Evolutionary conservation across 1,139 yeast genomes (phyloP).

Genomic region (Magnusiomyces suaveolens): DNA sequence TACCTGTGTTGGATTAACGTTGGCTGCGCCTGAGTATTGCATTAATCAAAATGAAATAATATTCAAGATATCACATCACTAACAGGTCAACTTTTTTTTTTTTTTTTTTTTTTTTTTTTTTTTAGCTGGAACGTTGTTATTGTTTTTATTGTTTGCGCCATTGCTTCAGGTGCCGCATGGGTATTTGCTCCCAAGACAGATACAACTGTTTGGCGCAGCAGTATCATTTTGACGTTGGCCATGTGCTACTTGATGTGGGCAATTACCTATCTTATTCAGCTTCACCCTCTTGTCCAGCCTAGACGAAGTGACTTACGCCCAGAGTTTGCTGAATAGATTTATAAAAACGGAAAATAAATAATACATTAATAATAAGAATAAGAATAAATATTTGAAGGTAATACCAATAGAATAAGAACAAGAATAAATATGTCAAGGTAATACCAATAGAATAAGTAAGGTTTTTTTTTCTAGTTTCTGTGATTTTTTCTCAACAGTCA

Average conservation of each 20-base stretch:
- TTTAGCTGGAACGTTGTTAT: constrained; percentile 61
- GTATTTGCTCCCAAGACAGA: constrained; percentile 51
- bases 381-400: too few relatives aligned
- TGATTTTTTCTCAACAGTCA: too few relatives aligned
- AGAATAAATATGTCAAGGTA: too few relatives aligned
- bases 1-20: too few relatives aligned
- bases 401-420: too few relatives aligned
- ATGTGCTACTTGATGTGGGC: constrained; percentile 84
- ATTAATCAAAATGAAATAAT: too few relatives aligned
- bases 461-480: too few relatives aligned
- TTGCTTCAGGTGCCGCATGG: constrained; percentile 55
- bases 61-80: too few relatives aligned
- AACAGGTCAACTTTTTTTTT: too few relatives aligned
- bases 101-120: too few relatives aligned
- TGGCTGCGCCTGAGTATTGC: too few relatives aligned
- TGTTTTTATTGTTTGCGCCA: constrained; percentile 52
- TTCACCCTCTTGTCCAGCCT: constrained; percentile 69
- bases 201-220: constrained; percentile 70
- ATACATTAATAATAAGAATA: background rate
- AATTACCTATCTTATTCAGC: constrained; percentile 65
- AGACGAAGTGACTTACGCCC: constrained; percentile 63
- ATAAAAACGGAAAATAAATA: background rate
- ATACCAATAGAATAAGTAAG: too few relatives aligned
- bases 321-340: constrained; percentile 38
- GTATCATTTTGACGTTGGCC: constrained; percentile 67